Base-by-base conservation (phyloP, 129 eudicot genomes). In the Calendula officinalis region DNA sequence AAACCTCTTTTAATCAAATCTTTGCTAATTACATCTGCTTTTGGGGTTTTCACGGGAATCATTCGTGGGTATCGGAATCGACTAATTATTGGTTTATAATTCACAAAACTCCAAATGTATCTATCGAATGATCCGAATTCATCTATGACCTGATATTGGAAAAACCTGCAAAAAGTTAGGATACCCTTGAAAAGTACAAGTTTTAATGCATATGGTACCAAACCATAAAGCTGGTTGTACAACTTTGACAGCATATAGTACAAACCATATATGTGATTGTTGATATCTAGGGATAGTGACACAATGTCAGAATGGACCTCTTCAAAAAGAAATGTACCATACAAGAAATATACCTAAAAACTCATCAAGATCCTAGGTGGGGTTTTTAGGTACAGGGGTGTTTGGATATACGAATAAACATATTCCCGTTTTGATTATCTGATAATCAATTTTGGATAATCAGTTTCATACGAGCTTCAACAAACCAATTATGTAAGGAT, bases 21-120 rank as follows among this genome's bases (percentile, higher is more conserved):
- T 75, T 84, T 84, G 79, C 90, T 84, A 40, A 84, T 80, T 8
- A 71, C 75, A 3, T 81, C 91, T 0, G 91, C 86, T 75, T 84
- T 84, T 4, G 90, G 79, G 38, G 81, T 84, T 77, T 80, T 84
- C 66, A 80, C 85, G 0, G 90, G 90, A 69, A 84, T 72, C 48
- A 81, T 87, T 37, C 82, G 87, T 37, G 91, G 82, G 60, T 84
- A 81, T 46, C 91, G 82, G 44, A 5, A 40, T 40, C 44, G 6
- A 3, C 44, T 40, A 8, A 40, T 40, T 40, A 40, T 40, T 3
- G 44, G 44, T 40, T 40, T 40, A 8, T 40, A 5, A 8, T 40
- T 40, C 9, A 40, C 44, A 40, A 40, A 40, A 8, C 44, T 40
- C 44, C 44, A 40, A 5, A 40, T 40, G 44, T 40, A 40, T 8